A percentile compares a stretch with the other conserved stretches of the same genome.
Conservation (phyloP, 768 basidiomycete genomes). For the Kwoniella bestiolae region DNA sequence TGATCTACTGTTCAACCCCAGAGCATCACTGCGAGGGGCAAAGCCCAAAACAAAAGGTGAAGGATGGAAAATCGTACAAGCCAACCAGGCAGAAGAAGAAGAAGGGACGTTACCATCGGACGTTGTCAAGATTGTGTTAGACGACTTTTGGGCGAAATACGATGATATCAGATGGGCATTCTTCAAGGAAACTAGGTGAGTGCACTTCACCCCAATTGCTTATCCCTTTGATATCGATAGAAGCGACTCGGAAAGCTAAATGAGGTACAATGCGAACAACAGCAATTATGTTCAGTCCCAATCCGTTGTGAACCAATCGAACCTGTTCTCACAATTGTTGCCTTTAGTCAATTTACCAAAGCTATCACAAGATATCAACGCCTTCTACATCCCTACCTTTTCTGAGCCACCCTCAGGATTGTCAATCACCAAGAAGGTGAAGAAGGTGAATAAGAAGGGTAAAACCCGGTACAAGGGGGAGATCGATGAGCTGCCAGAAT, state of each 20-base stretch:
- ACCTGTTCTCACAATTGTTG: constrained; percentile 45
- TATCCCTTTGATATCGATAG: background rate
- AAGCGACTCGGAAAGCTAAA: background rate
- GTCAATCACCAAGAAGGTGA: background rate
- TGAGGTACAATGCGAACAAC: too few relatives aligned
- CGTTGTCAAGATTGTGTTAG: constrained; percentile 41
- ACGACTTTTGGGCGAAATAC: constrained; percentile 54
- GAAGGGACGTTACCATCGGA: constrained; percentile 47
- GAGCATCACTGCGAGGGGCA: constrained; percentile 45
- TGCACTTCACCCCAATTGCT: background rate
- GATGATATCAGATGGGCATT: constrained; percentile 56
- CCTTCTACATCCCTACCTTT: constrained; percentile 50
- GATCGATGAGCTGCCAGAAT: constrained; percentile 40
- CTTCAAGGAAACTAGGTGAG: constrained; percentile 55
- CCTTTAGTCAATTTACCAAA: constrained; percentile 54
- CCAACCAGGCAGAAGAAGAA: constrained; percentile 48
- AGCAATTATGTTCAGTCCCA: constrained; percentile 24
- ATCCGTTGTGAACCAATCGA: constrained; percentile 19
- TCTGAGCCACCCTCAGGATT: constrained; percentile 30
- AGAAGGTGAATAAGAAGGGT: constrained; percentile 20
- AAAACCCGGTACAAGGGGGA: constrained; percentile 32
- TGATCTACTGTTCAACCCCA: constrained; percentile 30
- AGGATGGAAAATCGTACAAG: constrained; percentile 34
- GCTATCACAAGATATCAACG: constrained; percentile 50
- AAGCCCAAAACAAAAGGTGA: constrained; percentile 7